A percentile compares a stretch with the other conserved stretches of the same genome.
phyloP scores from a whole-genome alignment of 2,329 filamentous ascomycete genomes.

The Scedosporium boydii region DNA sequence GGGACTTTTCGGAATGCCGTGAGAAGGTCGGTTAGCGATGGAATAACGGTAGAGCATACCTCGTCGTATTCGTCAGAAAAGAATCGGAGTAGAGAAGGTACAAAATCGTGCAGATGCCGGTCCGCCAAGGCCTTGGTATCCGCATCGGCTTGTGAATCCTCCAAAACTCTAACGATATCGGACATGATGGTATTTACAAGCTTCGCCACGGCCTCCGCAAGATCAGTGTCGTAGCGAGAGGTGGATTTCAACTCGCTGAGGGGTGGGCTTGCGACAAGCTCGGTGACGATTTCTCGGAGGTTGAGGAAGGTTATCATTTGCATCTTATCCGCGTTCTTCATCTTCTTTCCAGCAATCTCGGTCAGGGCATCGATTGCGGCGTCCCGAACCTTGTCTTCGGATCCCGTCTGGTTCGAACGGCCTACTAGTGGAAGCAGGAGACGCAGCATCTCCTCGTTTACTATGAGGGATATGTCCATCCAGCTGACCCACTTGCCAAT shows the following conservation, averaged over 20 bases:
- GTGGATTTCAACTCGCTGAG: conserved; percentile 71
- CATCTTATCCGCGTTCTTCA: conserved; percentile 88
- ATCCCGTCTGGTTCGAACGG: conserved; percentile 51
- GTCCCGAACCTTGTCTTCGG: conserved; percentile 74
- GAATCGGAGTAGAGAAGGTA: conserved; percentile 82
- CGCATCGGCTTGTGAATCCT: conserved; percentile 52
- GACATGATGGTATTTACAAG: conserved; percentile 83
- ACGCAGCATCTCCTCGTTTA: conserved; percentile 80
- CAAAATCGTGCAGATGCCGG: conserved; percentile 70
- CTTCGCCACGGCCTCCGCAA: conserved; percentile 90
- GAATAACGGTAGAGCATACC: conserved; percentile 91
- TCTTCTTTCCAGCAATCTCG: conserved; percentile 96
- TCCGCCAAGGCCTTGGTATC: conserved; percentile 67
- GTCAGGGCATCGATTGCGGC: conserved; percentile 91
- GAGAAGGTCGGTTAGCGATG: conserved; percentile 83
- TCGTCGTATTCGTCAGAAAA: conserved; percentile 98
- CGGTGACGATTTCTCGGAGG: conserved; percentile 72
- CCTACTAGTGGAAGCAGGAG: conserved; percentile 80
- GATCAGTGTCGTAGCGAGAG: conserved; percentile 84
- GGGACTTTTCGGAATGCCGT: conserved; percentile 80
- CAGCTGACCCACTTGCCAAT: conserved; percentile 97
- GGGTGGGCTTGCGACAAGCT: conserved; percentile 75
- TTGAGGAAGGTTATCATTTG: conserved; percentile 89
- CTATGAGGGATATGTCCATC: conserved; percentile 91
- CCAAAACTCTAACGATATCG: conserved; percentile 80